phyloP scores from a whole-genome alignment of 179 eudicot species.

The Nepenthes alata region DNA sequence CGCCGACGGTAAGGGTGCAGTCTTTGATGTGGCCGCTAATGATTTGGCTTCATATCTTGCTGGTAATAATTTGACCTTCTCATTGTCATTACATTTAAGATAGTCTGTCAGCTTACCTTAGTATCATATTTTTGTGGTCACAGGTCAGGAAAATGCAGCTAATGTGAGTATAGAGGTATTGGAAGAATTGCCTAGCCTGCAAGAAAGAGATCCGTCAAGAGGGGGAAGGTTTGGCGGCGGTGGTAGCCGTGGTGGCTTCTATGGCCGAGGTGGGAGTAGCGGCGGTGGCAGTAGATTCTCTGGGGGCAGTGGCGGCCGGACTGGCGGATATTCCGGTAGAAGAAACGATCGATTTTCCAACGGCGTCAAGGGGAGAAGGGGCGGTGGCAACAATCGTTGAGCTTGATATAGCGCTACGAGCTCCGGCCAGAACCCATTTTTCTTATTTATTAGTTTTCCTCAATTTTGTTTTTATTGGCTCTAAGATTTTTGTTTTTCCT shows the following conservation, averaged over 20 bases:
- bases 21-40: conserved; percentile 60
- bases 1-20: conserved; percentile 70
- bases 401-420: too few relatives aligned
- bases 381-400: conserved; percentile 11
- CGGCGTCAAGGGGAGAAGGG: conserved; percentile 19
- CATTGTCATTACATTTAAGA: background rate
- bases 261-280: conserved; percentile 22
- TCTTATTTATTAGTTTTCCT: too few relatives aligned
- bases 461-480: too few relatives aligned
- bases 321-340: conserved; percentile 14
- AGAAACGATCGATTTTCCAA: conserved; percentile 11
- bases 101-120: too few relatives aligned
- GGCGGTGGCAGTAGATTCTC: conserved; percentile 28
- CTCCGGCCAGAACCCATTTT: too few relatives aligned
- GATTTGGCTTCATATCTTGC: conserved; percentile 56
- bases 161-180: conserved; percentile 64
- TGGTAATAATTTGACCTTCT: conserved; percentile 28
- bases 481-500: too few relatives aligned
- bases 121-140: background rate
- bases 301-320: conserved; percentile 34
- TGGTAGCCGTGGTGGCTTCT: conserved; percentile 20
- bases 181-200: conserved; percentile 48
- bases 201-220: conserved; percentile 45
- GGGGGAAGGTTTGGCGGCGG: conserved; percentile 43
- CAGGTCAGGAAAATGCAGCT: conserved; percentile 67